These are phyloP conservation scores for Skeletonema tropicum DNA, from an alignment of 108 stramenopile genomes.

Conservation along the genomic window DNA sequence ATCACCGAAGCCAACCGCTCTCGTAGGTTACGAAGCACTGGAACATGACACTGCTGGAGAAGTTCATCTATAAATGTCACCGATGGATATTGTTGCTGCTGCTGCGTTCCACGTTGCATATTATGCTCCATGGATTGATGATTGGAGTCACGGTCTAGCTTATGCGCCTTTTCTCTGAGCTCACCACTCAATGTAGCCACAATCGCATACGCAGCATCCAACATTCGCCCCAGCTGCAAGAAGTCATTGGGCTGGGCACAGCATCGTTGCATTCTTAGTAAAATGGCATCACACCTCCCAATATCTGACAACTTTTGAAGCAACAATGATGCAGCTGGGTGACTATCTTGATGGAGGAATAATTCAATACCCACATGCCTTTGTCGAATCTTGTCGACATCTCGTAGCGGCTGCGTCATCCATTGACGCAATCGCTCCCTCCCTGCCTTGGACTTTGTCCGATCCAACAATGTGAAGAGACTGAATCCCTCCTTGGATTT, in stretches of 20 bases:
- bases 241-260: conserved; percentile 72
- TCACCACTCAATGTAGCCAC: conserved; percentile 58
- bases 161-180: conserved; percentile 29
- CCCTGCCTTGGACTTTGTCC: conserved; percentile 83
- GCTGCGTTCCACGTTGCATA: neutral
- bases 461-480: conserved; percentile 88
- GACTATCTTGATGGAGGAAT: conserved; percentile 64
- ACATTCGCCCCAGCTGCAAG: conserved; percentile 52
- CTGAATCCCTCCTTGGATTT: conserved; percentile 93
- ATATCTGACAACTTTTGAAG: conserved; percentile 61
- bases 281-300: conserved; percentile 77
- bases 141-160: conserved; percentile 28
- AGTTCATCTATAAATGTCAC: conserved; percentile 54
- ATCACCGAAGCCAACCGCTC: conserved; percentile 67
- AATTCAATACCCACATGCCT: conserved; percentile 88
- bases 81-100: conserved; percentile 25
- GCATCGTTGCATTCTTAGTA: conserved; percentile 88
- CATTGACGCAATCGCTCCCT: conserved; percentile 83
- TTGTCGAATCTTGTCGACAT: conserved; percentile 53
- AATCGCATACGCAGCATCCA: conserved; percentile 73
- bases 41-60: conserved; percentile 51
- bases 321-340: conserved; percentile 52
- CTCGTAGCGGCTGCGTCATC: conserved; percentile 87
- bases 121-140: neutral
- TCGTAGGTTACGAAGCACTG: conserved; percentile 51